A percentile compares a stretch with the other conserved stretches of the same genome.
These are phyloP conservation scores for Coniochaeta pulveracea DNA, from an alignment of 2,329 filamentous ascomycete species.

Conservation along the genomic window DNA sequence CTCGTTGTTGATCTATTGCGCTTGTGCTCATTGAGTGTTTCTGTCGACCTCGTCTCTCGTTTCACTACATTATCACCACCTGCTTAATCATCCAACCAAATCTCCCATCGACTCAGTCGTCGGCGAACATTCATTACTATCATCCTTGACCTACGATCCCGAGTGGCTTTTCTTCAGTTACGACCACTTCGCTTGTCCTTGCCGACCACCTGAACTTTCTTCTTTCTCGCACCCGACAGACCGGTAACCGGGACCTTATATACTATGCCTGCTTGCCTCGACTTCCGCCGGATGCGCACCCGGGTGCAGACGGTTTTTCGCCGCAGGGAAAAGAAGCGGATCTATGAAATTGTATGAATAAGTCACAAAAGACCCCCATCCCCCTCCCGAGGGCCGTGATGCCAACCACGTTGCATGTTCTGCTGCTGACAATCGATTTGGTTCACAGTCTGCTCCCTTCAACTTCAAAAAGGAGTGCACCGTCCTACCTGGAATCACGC, in stretches of 20 bases:
- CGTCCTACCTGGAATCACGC: slow-evolving; percentile 40
- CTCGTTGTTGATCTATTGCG: not conserved
- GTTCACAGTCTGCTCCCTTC: slow-evolving; percentile 42
- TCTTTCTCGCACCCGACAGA: slow-evolving; percentile 3
- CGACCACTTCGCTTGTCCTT: not conserved
- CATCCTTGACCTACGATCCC: not conserved
- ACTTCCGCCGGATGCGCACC: slow-evolving; percentile 30
- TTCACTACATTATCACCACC: slow-evolving; percentile 3
- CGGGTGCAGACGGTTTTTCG: slow-evolving; percentile 30
- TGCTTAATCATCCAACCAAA: slow-evolving; percentile 1
- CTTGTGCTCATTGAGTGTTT: too few species aligned
- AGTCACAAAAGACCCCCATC: slow-evolving; percentile 1
- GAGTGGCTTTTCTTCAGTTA: not conserved
- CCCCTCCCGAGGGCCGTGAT: too few species aligned
- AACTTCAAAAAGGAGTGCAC: slow-evolving; percentile 44
- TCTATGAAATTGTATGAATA: slow-evolving; percentile 38
- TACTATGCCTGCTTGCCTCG: slow-evolving; percentile 23
- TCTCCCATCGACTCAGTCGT: too few species aligned
- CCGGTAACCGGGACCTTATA: not conserved
- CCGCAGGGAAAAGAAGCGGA: slow-evolving; percentile 26
- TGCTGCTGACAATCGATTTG: slow-evolving; percentile 8
- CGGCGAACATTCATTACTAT: not conserved
- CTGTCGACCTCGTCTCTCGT: not conserved
- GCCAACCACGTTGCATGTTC: too few species aligned
- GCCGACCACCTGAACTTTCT: not conserved